These are phyloP conservation scores for Paramyrothecium sp. DNA, from an alignment of 2,329 filamentous ascomycete genomes.

Conservation along the genomic window DNA sequence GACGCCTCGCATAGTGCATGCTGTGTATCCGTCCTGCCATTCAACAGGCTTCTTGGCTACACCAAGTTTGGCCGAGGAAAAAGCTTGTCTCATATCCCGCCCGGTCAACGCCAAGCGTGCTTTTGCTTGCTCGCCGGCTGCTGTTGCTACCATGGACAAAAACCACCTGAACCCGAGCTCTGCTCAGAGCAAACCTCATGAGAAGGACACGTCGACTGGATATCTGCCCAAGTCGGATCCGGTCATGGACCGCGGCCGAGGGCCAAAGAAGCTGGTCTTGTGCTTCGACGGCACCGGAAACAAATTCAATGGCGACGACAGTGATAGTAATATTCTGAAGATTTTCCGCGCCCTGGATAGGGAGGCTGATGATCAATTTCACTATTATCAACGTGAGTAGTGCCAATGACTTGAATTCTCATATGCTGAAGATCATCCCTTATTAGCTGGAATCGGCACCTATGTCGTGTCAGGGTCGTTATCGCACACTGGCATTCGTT, in stretches of 20 bases:
- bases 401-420: not conserved
- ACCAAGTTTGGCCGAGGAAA: too few relatives aligned
- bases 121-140: not conserved
- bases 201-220: conserved; percentile 11
- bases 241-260: conserved; percentile 12
- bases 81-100: too few relatives aligned
- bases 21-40: too few relatives aligned
- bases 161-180: conserved; percentile 18
- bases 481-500: conserved; percentile 53
- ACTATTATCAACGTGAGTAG: conserved; percentile 60
- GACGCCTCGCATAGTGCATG: too few relatives aligned
- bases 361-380: conserved; percentile 58
- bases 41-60: too few relatives aligned
- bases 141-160: conserved; percentile 16
- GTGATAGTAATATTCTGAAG: conserved; percentile 66
- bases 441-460: conserved; percentile 66
- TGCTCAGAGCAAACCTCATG: conserved; percentile 11
- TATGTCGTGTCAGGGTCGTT: conserved; percentile 64
- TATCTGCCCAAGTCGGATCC: conserved; percentile 13
- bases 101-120: too few relatives aligned
- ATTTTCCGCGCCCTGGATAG: conserved; percentile 70
- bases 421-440: not conserved
- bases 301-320: conserved; percentile 62
- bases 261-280: conserved; percentile 49
- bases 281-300: conserved; percentile 66